A percentile compares a stretch with the other conserved stretches of the same genome.
phyloP scores from a whole-genome alignment of 2,329 filamentous ascomycete species.

The Fusarium sp. region DNA sequence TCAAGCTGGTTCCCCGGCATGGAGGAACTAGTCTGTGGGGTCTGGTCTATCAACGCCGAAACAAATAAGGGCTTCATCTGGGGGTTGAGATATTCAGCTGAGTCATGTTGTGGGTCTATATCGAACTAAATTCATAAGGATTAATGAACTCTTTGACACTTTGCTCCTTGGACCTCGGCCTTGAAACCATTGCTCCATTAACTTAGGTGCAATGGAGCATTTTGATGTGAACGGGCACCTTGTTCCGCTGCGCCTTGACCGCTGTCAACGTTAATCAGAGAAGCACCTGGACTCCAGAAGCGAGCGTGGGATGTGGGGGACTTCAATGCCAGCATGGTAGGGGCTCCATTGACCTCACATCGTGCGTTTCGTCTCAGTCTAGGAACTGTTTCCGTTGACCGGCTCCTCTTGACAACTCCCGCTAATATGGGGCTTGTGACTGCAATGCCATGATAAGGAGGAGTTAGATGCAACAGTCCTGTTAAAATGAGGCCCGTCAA shows the following conservation, averaged over 20 bases:
- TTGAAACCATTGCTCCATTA: background rate
- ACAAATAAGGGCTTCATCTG: conserved; percentile 19
- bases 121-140: background rate
- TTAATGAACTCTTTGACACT: background rate
- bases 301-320: conserved; percentile 38
- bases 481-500: conserved; percentile 20
- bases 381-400: conserved; percentile 33
- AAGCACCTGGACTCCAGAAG: conserved; percentile 20
- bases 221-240: background rate
- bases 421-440: conserved; percentile 25
- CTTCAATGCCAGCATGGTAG: conserved; percentile 23
- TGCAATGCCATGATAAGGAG: conserved; percentile 29
- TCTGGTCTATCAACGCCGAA: conserved; percentile 30
- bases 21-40: conserved; percentile 39
- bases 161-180: conserved; percentile 5
- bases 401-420: conserved; percentile 14
- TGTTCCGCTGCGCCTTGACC: conserved; percentile 27
- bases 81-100: conserved; percentile 31
- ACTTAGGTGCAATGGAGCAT: background rate
- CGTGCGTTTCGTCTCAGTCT: conserved; percentile 32
- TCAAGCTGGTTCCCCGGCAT: conserved; percentile 27
- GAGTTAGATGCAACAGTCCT: conserved; percentile 11
- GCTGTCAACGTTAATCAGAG: conserved; percentile 11
- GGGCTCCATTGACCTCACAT: conserved; percentile 36
- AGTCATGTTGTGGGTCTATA: conserved; percentile 29